Conservation (phyloP, 2,329 filamentous ascomycete genomes). For the Penicillium frequentans region DNA sequence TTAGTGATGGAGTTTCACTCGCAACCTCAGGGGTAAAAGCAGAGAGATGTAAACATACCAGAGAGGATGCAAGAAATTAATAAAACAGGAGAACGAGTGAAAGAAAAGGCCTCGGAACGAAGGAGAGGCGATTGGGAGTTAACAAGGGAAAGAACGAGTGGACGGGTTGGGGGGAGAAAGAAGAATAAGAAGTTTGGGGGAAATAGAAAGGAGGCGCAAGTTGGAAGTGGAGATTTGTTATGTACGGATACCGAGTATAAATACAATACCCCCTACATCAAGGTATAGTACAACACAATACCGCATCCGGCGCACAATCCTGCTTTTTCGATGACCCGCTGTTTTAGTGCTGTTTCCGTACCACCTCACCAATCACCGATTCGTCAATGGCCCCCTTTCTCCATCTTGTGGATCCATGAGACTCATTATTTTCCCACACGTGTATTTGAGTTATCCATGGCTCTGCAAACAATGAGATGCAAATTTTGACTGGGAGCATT, state of each 20-base stretch:
- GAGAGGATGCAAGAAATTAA: constrained; percentile 25
- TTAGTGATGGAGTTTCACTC: constrained; percentile 2
- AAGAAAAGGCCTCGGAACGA: constrained; percentile 21
- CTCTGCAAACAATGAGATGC: not conserved
- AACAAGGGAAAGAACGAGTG: constrained; percentile 30
- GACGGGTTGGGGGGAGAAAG: constrained; percentile 29
- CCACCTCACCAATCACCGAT: not conserved
- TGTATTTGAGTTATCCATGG: constrained; percentile 5
- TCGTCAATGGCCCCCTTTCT: constrained; percentile 12
- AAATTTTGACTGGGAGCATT: not conserved
- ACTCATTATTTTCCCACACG: constrained; percentile 10
- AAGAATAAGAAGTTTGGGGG: constrained; percentile 37
- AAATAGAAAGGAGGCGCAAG: constrained; percentile 28
- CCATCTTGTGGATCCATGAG: constrained; percentile 1
- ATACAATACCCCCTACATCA: constrained; percentile 12
- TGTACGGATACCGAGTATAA: constrained; percentile 15
- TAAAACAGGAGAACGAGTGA: constrained; percentile 34
- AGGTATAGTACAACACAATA: constrained; percentile 8
- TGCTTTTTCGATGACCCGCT: constrained; percentile 6
- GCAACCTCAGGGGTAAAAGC: constrained; percentile 11
- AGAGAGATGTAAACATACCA: constrained; percentile 14
- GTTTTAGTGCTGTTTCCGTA: constrained; percentile 11
- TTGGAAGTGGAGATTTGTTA: constrained; percentile 25
- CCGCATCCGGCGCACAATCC: constrained; percentile 7
- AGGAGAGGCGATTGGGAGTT: constrained; percentile 26